Evolutionary conservation across 1,139 yeast species (phyloP), one percentile per base, ranked within the genome.

Genomic region (Protomyces inouyei): DNA sequence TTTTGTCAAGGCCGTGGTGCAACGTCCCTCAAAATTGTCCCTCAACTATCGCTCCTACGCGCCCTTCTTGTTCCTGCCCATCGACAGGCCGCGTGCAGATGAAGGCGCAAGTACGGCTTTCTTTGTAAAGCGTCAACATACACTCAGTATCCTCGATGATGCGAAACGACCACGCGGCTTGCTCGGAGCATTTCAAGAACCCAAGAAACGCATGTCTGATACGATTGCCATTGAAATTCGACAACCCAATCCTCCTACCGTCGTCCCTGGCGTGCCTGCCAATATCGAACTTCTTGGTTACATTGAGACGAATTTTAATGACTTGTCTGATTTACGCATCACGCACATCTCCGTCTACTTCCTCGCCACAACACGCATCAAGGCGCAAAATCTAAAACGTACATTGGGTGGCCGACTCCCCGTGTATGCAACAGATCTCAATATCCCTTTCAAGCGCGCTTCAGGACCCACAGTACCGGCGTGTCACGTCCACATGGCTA

Each of bases 1-100:
- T 48, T 68, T 67, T 72, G 70, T 85, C 64, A 85, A 85, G 71
- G 87, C 79, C 9, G 84, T 88, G 0, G 84, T 85, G 57, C 82
- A 81, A 66, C 73, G 86, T 64, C 76, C 86, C 1, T 80, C 85
- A 3, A 71, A 85, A 55, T 73, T 84, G 64, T 82, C 82, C 67
- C 68, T 79, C 52, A 85, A 83, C 68, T 72, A 82, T 52, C 74
- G 87, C 55, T 74, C 80, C 4, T 73, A 72, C 55, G 82, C 79
- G 63, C 85, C 85, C 1, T 83, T 85, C 69, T 74, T 77, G 1
- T 83, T 85, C 67, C 71, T 82, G 40, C 88, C 87, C 0, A 75
- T 83, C 61, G 87, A 84, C 69, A 74, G 76, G 51, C 64, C 64
- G 10, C 64, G 64, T 14, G 59, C 64, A 4, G 64, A 54, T n/a